Evolutionary conservation across 2,329 filamentous ascomycete genomes (phyloP), one percentile per base, ranked within the genome.

Genomic region (Fusarium musae): DNA sequence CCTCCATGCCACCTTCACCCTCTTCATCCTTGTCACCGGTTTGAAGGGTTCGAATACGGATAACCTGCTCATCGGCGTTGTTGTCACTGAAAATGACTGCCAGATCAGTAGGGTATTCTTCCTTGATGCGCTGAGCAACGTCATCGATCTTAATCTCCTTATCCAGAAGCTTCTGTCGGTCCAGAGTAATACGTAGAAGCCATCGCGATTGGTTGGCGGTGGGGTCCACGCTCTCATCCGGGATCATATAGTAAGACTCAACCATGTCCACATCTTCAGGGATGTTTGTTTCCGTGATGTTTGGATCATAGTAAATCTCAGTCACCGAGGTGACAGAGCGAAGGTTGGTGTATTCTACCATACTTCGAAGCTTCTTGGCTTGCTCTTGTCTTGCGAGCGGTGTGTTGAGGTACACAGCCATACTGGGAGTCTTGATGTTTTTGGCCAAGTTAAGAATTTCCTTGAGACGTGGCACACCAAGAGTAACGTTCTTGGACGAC

Each of bases 401-500:
- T 32, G 88, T 87, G 58, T 92, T 87, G 76, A 97, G 89, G 80
- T 95, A 97, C 40, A 99, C 94, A 69, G 93, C 92, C 96, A 99
- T 98, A 58, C 94, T 95, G 4, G 96, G 96, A 1, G 96, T 99
- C 88, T 98, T 99, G 87, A 99, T 98, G 83, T 98, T 97, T 77
- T 93, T 95, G 1, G 97, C 96, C 66, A 99, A 91, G 82, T 99
- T 99, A 65, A 99, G 88, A 90, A 99, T 99, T 86, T 99, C 96
- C 89, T 99, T 99, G 56, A 99, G 90, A 91, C 96, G 96, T 47
- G 96, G 96, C 47, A 99, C 96, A 94, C 96, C 96, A 54, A 99
- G 92, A 1, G 96, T 99, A 62, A 99, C 96, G 88, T 99, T 99
- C 92, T 99, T 99, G 30, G 96, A 97, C 42, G 97, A 97, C 69